A percentile compares a stretch with the other conserved stretches of the same genome.
Evolutionary conservation across 2,329 filamentous ascomycete species (phyloP).

Genomic region (Diaporthe sp.): DNA sequence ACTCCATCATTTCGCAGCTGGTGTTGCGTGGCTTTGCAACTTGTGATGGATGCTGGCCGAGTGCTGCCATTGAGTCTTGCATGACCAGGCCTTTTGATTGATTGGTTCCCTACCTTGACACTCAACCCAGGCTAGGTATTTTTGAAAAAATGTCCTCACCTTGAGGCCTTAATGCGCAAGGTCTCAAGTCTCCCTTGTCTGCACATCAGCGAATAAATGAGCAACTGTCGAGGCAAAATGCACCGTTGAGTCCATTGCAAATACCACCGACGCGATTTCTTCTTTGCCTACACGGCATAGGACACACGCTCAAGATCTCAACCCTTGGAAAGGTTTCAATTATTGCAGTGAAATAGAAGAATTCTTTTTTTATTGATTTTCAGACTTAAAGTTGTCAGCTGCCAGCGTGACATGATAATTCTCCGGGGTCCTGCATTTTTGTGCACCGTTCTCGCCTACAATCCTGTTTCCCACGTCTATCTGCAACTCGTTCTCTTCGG

Average conservation of each 20-base stretch:
- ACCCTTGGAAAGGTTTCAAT: not conserved
- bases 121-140: not conserved
- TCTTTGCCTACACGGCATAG: not conserved
- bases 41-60: not conserved
- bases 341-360: not conserved
- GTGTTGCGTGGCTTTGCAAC: too few species aligned
- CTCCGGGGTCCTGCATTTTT: not conserved
- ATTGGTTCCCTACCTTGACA: not conserved
- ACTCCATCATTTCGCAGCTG: too few species aligned
- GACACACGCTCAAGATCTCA: not conserved
- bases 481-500: not conserved
- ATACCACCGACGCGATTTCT: too few species aligned
- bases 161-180: not conserved
- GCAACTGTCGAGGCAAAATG: not conserved
- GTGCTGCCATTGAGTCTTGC: not conserved
- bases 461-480: not conserved
- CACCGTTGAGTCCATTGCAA: too few species aligned
- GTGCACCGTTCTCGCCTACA: not conserved
- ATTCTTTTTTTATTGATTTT: not conserved
- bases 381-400: not conserved
- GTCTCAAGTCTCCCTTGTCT: not conserved
- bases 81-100: too few species aligned
- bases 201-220: not conserved
- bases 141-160: not conserved
- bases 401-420: not conserved